Conservation (phyloP, 1,284 basidiomycete species). For the Cerrena zonata region DNA sequence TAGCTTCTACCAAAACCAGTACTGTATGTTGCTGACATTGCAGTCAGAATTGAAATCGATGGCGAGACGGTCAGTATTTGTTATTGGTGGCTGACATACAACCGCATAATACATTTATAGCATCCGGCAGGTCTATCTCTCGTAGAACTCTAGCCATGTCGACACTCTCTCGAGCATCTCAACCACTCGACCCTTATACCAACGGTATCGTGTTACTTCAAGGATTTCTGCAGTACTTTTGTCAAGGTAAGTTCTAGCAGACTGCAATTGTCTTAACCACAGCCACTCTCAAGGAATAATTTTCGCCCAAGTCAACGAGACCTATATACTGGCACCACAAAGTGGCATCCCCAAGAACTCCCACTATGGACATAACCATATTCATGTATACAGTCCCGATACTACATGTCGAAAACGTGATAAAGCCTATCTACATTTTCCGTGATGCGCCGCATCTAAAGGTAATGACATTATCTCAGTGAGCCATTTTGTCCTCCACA, state of each 20-base stretch:
- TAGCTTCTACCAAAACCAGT: no score
- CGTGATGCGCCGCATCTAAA: no score
- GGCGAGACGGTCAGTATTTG: neutral
- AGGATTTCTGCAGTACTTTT: conserved; percentile 20
- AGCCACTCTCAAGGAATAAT: conserved; percentile 39
- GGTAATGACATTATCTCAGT: no score
- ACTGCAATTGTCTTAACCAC: no score
- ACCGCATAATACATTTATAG: no score
- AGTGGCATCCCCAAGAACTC: no score
- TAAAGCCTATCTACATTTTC: no score
- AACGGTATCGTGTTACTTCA: conserved; percentile 18
- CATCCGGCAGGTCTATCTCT: no score
- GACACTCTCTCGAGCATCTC: neutral
- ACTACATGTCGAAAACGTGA: no score
- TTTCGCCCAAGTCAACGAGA: conserved; percentile 24
- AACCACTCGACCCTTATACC: conserved; percentile 11
- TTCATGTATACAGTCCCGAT: no score
- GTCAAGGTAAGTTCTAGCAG: conserved; percentile 18
- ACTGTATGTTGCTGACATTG: neutral
- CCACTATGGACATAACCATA: no score
- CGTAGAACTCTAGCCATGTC: neutral
- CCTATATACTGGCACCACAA: neutral
- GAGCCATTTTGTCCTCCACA: no score
- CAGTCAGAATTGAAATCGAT: neutral
- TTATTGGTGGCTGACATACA: neutral